Conservation (phyloP, 2,329 filamentous ascomycete species). For the Monosporascus sp. region DNA sequence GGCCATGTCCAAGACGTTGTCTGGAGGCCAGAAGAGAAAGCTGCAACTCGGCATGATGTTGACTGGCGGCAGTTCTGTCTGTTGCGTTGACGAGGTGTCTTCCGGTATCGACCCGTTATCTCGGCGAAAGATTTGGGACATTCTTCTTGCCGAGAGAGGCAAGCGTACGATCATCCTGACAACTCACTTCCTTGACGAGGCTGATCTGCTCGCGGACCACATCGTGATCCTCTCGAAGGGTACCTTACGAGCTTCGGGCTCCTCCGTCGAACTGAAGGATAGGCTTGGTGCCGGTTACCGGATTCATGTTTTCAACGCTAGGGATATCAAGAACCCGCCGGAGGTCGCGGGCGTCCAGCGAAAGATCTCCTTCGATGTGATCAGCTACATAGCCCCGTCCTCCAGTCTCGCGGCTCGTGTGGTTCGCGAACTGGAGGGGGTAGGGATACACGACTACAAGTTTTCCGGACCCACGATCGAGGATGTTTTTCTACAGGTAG, state of each 20-base stretch:
- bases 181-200: constrained; percentile 91
- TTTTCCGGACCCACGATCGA: constrained; percentile 88
- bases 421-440: constrained; percentile 61
- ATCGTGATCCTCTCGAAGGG: constrained; percentile 86
- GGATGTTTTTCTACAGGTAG: constrained; percentile 82
- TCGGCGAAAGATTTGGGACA: constrained; percentile 89
- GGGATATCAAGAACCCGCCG: constrained; percentile 39
- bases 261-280: constrained; percentile 81
- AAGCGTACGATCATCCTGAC: constrained; percentile 79
- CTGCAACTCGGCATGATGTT: constrained; percentile 94
- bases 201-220: constrained; percentile 81
- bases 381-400: constrained; percentile 65
- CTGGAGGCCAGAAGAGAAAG: constrained; percentile 88
- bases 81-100: constrained; percentile 87
- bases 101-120: constrained; percentile 84
- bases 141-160: constrained; percentile 78
- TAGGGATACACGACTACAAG: constrained; percentile 69
- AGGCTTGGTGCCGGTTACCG: constrained; percentile 77
- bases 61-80: constrained; percentile 80
- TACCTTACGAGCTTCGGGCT: constrained; percentile 72
- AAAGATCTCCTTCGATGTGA: constrained; percentile 61
- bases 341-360: constrained; percentile 51
- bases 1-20: constrained; percentile 70
- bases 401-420: constrained; percentile 67
- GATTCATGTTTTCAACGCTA: constrained; percentile 64